These are phyloP conservation scores for Panaeolus cyanescens DNA, from an alignment of 768 basidiomycete genomes.

Conservation along the genomic window DNA sequence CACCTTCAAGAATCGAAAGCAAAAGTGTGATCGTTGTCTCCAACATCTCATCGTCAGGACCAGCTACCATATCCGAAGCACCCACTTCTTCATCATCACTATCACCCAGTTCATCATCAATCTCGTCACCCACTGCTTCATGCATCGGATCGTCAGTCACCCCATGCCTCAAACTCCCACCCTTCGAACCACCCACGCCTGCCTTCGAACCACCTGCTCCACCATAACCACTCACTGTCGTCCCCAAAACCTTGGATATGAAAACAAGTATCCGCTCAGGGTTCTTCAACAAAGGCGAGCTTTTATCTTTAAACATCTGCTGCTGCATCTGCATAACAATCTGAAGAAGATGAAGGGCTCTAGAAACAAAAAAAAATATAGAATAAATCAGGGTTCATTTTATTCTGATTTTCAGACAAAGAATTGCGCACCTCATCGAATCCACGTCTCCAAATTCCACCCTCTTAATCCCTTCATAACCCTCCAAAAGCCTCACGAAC, in stretches of 20 bases:
- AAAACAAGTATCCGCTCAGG: constrained; percentile 81
- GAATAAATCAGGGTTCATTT: too few species aligned
- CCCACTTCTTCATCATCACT: constrained; percentile 64
- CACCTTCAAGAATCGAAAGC: constrained; percentile 87
- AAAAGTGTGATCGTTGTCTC: constrained; percentile 81
- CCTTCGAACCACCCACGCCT: too few species aligned
- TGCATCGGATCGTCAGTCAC: too few species aligned
- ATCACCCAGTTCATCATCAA: too few species aligned
- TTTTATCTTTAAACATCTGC: constrained; percentile 55
- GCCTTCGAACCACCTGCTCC: too few species aligned
- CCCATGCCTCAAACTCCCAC: too few species aligned
- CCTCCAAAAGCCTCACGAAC: constrained; percentile 74
- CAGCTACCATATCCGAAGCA: constrained; percentile 37
- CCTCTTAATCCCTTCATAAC: constrained; percentile 51
- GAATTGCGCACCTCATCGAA: constrained; percentile 48
- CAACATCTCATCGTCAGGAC: constrained; percentile 62
- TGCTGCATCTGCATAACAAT: constrained; percentile 82
- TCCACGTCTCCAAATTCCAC: constrained; percentile 41
- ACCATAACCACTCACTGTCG: too few species aligned
- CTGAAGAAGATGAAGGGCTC: constrained; percentile 75
- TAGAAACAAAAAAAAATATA: constrained; percentile 21
- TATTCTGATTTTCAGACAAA: background rate
- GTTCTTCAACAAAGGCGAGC: constrained; percentile 58
- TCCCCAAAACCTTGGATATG: constrained; percentile 74
- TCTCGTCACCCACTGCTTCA: too few species aligned